Evolutionary conservation across 306 rosid genomes (phyloP).

Genomic region (Castanospermum australe): DNA sequence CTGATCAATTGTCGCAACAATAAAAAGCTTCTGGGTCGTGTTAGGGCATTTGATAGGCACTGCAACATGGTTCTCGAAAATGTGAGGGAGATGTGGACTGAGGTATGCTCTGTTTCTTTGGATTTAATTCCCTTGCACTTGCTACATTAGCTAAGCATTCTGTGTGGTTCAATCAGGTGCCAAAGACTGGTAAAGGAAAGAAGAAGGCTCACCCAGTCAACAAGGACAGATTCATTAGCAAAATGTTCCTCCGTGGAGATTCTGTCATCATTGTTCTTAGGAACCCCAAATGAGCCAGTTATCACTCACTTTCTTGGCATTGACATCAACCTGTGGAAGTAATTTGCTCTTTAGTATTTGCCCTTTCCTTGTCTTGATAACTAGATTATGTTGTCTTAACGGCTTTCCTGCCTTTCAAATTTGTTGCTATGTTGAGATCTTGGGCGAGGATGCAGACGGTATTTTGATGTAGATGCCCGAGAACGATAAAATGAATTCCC

Average conservation of each 20-base stretch:
- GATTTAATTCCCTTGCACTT: not conserved
- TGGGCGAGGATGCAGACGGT: not conserved
- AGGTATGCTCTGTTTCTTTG: constrained; percentile 45
- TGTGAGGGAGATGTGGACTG: constrained; percentile 99
- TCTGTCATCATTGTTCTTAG: constrained; percentile 90
- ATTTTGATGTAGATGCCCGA: not conserved
- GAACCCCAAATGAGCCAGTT: constrained; percentile 70
- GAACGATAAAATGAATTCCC: not conserved
- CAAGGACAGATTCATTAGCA: constrained; percentile 91
- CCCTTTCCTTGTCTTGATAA: not conserved
- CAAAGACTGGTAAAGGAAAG: constrained; percentile 91
- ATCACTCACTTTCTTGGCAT: not conserved
- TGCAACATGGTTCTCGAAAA: constrained; percentile 98
- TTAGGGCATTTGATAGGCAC: constrained; percentile 92
- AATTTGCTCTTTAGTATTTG: not conserved
- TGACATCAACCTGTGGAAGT: not conserved
- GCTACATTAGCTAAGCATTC: not conserved
- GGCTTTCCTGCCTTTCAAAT: not conserved
- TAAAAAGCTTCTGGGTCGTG: constrained; percentile 86
- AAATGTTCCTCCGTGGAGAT: constrained; percentile 90
- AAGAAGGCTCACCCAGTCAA: constrained; percentile 86
- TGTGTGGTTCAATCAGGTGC: constrained; percentile 47
- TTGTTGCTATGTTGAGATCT: constrained; percentile 5
- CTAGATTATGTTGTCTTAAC: not conserved
- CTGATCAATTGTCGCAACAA: constrained; percentile 90